Conservation (phyloP, 768 basidiomycete genomes). For the Leccinum arenicola region DNA sequence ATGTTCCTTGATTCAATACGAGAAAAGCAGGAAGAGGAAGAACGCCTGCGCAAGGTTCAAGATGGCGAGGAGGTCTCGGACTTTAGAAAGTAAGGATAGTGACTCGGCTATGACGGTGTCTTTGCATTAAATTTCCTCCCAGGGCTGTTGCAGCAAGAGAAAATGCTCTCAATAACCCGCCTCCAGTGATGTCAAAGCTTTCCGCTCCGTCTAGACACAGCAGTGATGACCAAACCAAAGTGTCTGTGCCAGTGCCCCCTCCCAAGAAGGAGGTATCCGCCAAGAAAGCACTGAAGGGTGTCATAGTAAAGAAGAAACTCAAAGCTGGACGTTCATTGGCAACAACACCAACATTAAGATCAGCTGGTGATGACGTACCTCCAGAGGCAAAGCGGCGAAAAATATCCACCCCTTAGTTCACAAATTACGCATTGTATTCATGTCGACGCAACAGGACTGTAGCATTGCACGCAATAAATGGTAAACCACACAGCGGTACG, state of each 20-base stretch:
- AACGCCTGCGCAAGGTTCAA: conserved; percentile 66
- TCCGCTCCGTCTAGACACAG: conserved; percentile 33
- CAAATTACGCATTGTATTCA: conserved; percentile 10
- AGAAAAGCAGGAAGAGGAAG: conserved; percentile 73
- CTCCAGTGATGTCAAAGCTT: conserved; percentile 29
- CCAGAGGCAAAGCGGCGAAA: conserved; percentile 61
- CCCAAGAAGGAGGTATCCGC: conserved; percentile 52
- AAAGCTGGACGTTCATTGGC: conserved; percentile 35
- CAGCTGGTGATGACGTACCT: conserved; percentile 26
- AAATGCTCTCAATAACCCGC: conserved; percentile 43
- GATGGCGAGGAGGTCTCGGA: conserved; percentile 78
- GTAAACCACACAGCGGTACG: conserved; percentile 4
- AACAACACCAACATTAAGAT: conserved; percentile 19
- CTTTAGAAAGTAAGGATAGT: conserved; percentile 67
- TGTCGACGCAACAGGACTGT: conserved; percentile 9
- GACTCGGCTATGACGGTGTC: not conserved
- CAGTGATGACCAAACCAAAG: conserved; percentile 25
- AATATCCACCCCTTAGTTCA: conserved; percentile 35
- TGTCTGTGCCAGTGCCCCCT: conserved; percentile 23
- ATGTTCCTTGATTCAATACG: conserved; percentile 83
- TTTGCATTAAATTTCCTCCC: conserved; percentile 13
- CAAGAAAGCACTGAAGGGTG: conserved; percentile 73
- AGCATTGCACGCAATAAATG: conserved; percentile 9
- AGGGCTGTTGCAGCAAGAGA: conserved; percentile 74
- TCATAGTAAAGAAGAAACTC: conserved; percentile 74